A percentile compares a stretch with the other conserved stretches of the same genome.
phyloP scores from a whole-genome alignment of 768 basidiomycete genomes.

The Amanita rimosa region DNA sequence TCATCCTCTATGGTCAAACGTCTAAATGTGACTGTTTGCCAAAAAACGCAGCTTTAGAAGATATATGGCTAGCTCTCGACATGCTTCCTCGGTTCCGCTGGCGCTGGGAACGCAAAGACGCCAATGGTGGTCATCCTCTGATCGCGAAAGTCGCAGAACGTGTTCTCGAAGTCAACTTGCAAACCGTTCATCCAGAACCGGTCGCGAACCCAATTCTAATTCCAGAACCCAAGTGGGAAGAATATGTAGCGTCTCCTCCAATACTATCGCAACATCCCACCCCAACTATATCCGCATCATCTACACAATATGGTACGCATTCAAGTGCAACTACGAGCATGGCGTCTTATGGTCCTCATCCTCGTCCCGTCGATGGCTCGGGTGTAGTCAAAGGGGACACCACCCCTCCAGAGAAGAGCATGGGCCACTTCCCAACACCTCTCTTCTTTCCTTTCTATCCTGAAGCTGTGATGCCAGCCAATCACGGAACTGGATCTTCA shows the following conservation, averaged over 20 bases:
- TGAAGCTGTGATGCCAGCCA: constrained; percentile 11
- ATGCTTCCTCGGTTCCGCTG: constrained; percentile 85
- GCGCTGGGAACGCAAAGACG: constrained; percentile 85
- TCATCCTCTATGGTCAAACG: constrained; percentile 82
- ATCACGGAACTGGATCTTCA: constrained; percentile 8
- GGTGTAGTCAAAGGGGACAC: constrained; percentile 19
- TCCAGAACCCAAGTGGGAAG: constrained; percentile 44
- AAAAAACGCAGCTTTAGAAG: constrained; percentile 59
- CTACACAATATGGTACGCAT: constrained; percentile 14
- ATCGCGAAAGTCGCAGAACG: constrained; percentile 75
- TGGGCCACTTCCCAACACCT: constrained; percentile 57
- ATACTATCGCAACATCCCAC: constrained; percentile 30
- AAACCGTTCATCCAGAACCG: constrained; percentile 33
- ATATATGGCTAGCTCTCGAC: constrained; percentile 79
- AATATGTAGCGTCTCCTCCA: constrained; percentile 20
- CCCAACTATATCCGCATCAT: constrained; percentile 23
- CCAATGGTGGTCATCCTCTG: constrained; percentile 72
- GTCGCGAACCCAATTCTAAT: constrained; percentile 32
- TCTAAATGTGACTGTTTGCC: constrained; percentile 61
- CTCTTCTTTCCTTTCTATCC: constrained; percentile 70
- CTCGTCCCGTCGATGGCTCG: constrained; percentile 16
- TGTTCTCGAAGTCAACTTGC: constrained; percentile 66
- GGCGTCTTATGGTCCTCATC: constrained; percentile 21
- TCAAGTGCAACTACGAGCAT: constrained; percentile 5
- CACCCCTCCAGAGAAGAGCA: constrained; percentile 29